phyloP scores from a whole-genome alignment of 768 basidiomycete genomes.

The Filobasidium wieringae region DNA sequence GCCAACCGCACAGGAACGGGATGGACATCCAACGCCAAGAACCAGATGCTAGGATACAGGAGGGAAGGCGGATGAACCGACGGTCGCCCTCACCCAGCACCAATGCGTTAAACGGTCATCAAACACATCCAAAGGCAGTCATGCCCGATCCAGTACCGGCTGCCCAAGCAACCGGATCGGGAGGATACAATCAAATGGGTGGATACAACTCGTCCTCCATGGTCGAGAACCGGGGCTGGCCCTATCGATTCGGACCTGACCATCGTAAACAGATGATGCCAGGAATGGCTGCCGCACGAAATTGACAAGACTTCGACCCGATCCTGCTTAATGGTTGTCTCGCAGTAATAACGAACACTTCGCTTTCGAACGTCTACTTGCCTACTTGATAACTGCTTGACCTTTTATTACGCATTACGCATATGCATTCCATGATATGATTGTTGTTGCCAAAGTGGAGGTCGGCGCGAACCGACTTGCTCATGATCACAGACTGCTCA shows the following conservation, averaged over 20 bases:
- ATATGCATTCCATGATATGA: no score
- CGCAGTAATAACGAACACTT: no score
- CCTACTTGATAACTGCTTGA: no score
- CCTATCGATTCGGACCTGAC: background rate
- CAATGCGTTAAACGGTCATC: background rate
- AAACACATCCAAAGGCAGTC: background rate
- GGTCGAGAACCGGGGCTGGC: background rate
- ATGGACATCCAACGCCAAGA: background rate
- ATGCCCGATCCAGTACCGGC: background rate
- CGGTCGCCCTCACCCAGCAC: background rate
- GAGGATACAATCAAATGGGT: background rate
- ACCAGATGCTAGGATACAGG: background rate
- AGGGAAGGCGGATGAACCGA: background rate
- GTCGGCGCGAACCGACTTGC: no score
- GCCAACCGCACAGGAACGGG: background rate
- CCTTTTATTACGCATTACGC: no score
- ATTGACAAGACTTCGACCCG: no score
- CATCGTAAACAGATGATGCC: background rate
- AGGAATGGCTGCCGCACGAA: background rate
- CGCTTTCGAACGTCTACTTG: no score
- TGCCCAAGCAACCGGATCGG: background rate
- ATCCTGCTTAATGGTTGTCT: no score
- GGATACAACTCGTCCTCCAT: background rate
- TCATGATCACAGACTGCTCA: no score
- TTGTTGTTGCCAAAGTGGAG: no score